phyloP scores from a whole-genome alignment of 805 yeast species.

The Candida pseudofarinosa region DNA sequence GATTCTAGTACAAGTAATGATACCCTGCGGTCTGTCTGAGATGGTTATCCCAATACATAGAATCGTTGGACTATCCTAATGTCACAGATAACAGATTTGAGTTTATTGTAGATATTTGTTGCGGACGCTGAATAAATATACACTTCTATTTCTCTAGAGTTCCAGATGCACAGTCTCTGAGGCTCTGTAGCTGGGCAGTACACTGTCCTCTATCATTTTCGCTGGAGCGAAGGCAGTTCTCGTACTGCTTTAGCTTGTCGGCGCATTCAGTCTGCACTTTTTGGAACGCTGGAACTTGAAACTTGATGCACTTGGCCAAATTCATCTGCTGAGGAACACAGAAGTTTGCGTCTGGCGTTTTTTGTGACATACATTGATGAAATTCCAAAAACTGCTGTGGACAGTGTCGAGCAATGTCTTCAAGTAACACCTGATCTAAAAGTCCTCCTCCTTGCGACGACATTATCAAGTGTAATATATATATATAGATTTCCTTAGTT shows the following conservation, averaged over 20 bases:
- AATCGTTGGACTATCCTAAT: too few species aligned
- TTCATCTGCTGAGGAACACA: conserved; percentile 56
- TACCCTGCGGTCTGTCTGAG: neutral
- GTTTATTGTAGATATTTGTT: too few species aligned
- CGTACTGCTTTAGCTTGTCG: conserved; percentile 56
- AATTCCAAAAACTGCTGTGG: conserved; percentile 69
- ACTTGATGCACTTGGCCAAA: conserved; percentile 60
- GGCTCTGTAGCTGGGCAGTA: conserved; percentile 44
- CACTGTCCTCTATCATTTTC: conserved; percentile 48
- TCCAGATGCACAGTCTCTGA: conserved; percentile 62
- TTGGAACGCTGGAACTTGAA: conserved; percentile 65
- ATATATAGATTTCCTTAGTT: too few species aligned
- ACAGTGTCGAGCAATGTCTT: conserved; percentile 73
- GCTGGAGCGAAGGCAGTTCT: conserved; percentile 54
- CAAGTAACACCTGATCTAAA: conserved; percentile 70
- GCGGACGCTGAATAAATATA: too few species aligned
- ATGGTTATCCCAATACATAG: too few species aligned
- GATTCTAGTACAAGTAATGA: too few species aligned
- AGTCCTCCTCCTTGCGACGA: conserved; percentile 12
- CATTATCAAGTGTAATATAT: neutral
- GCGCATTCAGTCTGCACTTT: conserved; percentile 63
- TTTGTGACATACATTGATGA: conserved; percentile 66
- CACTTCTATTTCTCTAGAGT: conserved; percentile 18
- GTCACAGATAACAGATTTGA: too few species aligned
- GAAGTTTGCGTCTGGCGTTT: conserved; percentile 45